These are phyloP conservation scores for Haplosporangium sp. DNA, from an alignment of 371 early-diverging fungal genomes.

Conservation along the genomic window DNA sequence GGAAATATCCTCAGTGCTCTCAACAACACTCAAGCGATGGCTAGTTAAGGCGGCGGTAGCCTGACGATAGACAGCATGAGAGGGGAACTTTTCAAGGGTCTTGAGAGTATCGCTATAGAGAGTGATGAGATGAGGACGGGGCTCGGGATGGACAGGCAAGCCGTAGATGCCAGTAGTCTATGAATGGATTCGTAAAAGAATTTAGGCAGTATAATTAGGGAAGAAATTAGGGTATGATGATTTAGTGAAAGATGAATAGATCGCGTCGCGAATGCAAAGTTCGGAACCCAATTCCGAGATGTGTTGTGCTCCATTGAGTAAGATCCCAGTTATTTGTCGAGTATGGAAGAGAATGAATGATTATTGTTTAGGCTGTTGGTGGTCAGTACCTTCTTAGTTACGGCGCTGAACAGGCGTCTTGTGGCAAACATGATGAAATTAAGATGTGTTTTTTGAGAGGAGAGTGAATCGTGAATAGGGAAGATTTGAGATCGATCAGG, in stretches of 20 bases:
- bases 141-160: slow-evolving; percentile 86
- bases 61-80: slow-evolving; percentile 85
- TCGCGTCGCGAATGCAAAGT: neutral
- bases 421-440: slow-evolving; percentile 63
- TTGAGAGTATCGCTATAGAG: slow-evolving; percentile 82
- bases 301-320: neutral
- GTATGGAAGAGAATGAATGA: neutral
- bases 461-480: slow-evolving; percentile 8
- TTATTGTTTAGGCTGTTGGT: neutral
- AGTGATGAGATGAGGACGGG: slow-evolving; percentile 87
- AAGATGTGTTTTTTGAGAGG: neutral
- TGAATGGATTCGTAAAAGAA: neutral
- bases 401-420: slow-evolving; percentile 67
- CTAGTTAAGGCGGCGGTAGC: slow-evolving; percentile 82
- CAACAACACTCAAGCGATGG: slow-evolving; percentile 81
- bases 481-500: slow-evolving; percentile 1
- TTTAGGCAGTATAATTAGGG: neutral
- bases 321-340: neutral
- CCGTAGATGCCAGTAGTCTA: slow-evolving; percentile 89
- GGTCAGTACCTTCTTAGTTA: slow-evolving; percentile 61
- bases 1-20: slow-evolving; percentile 74
- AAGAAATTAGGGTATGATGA: neutral
- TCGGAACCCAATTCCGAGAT: slow-evolving; percentile 32
- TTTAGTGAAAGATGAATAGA: neutral
- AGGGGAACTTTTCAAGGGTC: slow-evolving; percentile 80